A percentile compares a stretch with the other conserved stretches of the same genome.
Conservation (phyloP, 768 basidiomycete genomes). For the Psilocybe cyanescens region DNA sequence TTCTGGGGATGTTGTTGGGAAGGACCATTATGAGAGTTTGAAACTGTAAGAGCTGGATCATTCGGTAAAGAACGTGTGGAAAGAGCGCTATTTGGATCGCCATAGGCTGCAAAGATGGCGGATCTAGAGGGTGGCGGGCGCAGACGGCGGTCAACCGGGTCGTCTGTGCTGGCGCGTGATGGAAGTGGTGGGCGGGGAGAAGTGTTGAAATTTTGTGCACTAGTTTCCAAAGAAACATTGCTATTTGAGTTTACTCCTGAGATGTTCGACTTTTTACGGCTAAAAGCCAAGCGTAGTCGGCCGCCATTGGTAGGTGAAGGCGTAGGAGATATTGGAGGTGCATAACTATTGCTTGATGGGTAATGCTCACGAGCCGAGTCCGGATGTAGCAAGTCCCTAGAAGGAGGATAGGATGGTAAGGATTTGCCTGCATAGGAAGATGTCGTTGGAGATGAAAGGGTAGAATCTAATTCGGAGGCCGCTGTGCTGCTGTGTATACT, state of each 20-base stretch:
- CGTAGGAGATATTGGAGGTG: constrained; percentile 20
- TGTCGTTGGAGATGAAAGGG: constrained; percentile 34
- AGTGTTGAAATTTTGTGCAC: constrained; percentile 21
- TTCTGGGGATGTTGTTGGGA: constrained; percentile 36
- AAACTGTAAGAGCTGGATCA: constrained; percentile 26
- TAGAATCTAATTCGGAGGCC: constrained; percentile 24
- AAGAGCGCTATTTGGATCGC: constrained; percentile 50
- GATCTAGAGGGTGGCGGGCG: constrained; percentile 67
- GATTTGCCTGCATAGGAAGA: constrained; percentile 38
- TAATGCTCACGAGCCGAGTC: constrained; percentile 23
- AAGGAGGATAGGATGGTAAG: constrained; percentile 38
- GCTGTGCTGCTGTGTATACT: constrained; percentile 23
- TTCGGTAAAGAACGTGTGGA: constrained; percentile 71
- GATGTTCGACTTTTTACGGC: constrained; percentile 36
- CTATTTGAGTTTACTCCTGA: constrained; percentile 11
- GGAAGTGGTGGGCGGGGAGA: constrained; percentile 37
- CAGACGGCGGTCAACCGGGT: constrained; percentile 42
- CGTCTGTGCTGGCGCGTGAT: constrained; percentile 41
- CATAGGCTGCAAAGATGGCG: constrained; percentile 64
- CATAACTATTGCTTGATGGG: constrained; percentile 25
- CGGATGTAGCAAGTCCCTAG: constrained; percentile 27
- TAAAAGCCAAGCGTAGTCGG: constrained; percentile 42
- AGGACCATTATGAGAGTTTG: constrained; percentile 32
- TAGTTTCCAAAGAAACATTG: constrained; percentile 12
- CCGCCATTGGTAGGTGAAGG: constrained; percentile 28